A percentile compares a stretch with the other conserved stretches of the same genome.
These are phyloP conservation scores for Alternaria sp. DNA, from an alignment of 2,329 filamentous ascomycete genomes.

Conservation along the genomic window DNA sequence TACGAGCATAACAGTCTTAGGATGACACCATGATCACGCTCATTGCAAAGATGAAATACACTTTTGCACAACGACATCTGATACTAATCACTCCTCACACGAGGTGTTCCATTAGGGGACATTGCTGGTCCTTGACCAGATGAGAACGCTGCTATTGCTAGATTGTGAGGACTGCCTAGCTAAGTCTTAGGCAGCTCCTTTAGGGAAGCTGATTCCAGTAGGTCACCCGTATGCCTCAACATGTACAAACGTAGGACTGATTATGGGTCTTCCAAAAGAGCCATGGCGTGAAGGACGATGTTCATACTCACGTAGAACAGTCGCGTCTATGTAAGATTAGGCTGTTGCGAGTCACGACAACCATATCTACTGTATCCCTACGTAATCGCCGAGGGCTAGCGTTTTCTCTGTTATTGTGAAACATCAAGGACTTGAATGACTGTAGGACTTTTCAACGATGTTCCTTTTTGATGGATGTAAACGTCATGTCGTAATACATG, in stretches of 20 bases:
- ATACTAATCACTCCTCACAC: not conserved
- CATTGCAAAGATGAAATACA: not conserved
- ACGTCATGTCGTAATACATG: not conserved
- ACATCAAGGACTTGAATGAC: rapidly evolving
- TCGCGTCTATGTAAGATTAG: not conserved
- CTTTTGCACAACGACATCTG: not conserved
- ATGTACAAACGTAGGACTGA: not conserved
- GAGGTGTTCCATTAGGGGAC: not conserved
- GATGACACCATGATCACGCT: not conserved
- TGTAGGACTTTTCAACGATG: not conserved
- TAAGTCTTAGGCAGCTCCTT: not conserved
- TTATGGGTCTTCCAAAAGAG: not conserved
- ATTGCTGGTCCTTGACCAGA: not conserved
- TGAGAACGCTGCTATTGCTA: not conserved
- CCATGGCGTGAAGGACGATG: not conserved
- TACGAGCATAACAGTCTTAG: not conserved
- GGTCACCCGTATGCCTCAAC: not conserved
- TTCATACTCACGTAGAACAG: not conserved
- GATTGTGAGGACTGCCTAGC: not conserved
- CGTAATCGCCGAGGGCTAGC: not conserved
- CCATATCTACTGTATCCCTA: not conserved
- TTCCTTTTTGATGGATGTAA: not conserved
- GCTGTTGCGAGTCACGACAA: not conserved
- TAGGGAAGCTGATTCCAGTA: not conserved
- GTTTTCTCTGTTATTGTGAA: not conserved